Percentiles rank a stretch among this genome's conserved stretches.
Conservation (phyloP, 345 rosid species). For the Luvunga scandens region DNA sequence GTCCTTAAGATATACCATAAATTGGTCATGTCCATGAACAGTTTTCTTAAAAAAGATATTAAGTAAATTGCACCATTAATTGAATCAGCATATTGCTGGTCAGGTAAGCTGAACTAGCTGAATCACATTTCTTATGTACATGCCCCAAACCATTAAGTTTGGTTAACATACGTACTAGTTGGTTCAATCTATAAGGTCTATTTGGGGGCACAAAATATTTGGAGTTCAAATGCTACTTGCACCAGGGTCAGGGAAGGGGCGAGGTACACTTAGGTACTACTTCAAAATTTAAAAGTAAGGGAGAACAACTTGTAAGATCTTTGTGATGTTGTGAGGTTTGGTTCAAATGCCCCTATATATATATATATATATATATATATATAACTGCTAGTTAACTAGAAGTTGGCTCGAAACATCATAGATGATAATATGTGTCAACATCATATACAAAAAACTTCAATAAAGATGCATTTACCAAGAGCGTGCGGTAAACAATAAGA, state of each 20-base stretch:
- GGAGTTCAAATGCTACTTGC: neutral
- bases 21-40: neutral
- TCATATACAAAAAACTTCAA: neutral
- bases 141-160: neutral
- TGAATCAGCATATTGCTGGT: neutral
- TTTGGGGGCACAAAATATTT: neutral
- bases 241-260: neutral
- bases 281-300: neutral
- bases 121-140: neutral
- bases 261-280: neutral
- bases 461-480: neutral
- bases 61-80: neutral
- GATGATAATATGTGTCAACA: neutral
- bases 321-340: neutral
- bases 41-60: neutral
- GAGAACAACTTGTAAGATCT: neutral
- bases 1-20: neutral
- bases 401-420: neutral
- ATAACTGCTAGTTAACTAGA: neutral
- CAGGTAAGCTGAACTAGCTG: neutral
- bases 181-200: neutral
- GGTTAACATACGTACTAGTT: neutral
- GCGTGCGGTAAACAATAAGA: neutral
- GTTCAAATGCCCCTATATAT: neutral
- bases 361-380: neutral